Conservation (phyloP, 768 basidiomycete genomes). For the Boletus rex-veris region DNA sequence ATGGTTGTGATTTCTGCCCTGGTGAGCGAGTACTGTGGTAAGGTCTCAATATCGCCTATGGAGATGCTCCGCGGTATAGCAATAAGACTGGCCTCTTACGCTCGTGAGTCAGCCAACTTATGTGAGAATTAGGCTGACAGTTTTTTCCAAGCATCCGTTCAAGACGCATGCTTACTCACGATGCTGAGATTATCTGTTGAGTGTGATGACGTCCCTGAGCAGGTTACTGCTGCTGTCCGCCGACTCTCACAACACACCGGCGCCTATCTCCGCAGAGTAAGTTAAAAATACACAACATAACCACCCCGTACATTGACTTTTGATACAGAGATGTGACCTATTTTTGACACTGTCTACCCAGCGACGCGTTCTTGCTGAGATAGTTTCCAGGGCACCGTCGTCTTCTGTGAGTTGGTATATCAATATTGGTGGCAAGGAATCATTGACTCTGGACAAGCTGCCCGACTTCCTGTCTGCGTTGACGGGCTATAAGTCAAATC, state of each 20-base stretch:
- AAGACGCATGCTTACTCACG: constrained; percentile 67
- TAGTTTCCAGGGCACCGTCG: constrained; percentile 48
- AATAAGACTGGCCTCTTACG: constrained; percentile 36
- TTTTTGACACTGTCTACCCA: constrained; percentile 52
- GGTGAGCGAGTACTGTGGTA: constrained; percentile 56
- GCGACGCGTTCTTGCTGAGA: constrained; percentile 41
- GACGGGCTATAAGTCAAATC: constrained; percentile 31
- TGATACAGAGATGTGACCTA: constrained; percentile 62
- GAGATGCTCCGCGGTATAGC: constrained; percentile 48
- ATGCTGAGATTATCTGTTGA: constrained; percentile 66
- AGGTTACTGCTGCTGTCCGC: constrained; percentile 41
- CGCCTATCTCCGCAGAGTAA: constrained; percentile 57
- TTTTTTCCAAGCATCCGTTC: constrained; percentile 52
- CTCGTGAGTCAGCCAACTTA: constrained; percentile 39
- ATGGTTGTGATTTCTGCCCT: constrained; percentile 69
- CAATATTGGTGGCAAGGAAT: constrained; percentile 1
- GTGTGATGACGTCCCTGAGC: constrained; percentile 50
- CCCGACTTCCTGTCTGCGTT: constrained; percentile 65
- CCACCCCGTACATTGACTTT: constrained; percentile 2
- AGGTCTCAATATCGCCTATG: constrained; percentile 46
- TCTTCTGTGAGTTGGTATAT: constrained; percentile 47
- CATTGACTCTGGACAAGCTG: constrained; percentile 42
- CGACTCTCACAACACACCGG: constrained; percentile 43
- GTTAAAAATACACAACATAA: constrained; percentile 7
- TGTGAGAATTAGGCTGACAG: constrained; percentile 4